Conservation (phyloP, 202 grass and related monocot genomes). For the Zoysia matrella region DNA sequence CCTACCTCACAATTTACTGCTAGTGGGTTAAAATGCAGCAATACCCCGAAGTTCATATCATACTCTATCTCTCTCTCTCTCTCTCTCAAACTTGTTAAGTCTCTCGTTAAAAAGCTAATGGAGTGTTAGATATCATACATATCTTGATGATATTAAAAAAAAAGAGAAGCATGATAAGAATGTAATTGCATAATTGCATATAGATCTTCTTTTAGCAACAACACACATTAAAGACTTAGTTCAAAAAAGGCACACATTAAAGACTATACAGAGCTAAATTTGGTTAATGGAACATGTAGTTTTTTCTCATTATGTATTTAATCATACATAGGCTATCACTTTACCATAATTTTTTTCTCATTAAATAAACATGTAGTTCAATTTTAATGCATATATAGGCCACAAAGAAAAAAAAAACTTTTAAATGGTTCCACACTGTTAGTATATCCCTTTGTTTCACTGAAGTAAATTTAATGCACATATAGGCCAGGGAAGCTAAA, state of each 20-base stretch:
- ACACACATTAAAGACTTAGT: neutral
- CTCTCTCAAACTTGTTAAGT: neutral
- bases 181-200: neutral
- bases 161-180: neutral
- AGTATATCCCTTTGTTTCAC: neutral
- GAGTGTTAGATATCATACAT: neutral
- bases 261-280: too few relatives aligned
- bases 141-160: neutral
- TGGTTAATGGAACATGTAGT: too few relatives aligned
- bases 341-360: too few relatives aligned
- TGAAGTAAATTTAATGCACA: neutral
- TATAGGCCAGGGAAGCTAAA: neutral
- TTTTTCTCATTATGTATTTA: too few relatives aligned
- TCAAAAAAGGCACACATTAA: too few relatives aligned
- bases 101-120: neutral
- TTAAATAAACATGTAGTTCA: neutral
- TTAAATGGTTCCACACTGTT: neutral
- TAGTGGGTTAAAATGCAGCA: neutral
- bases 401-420: too few relatives aligned
- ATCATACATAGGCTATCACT: too few relatives aligned
- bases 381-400: neutral
- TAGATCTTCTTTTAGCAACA: neutral
- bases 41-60: neutral
- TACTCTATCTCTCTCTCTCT: too few relatives aligned
- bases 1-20: neutral